These are phyloP conservation scores for Heteromeles arbutifolia DNA, from an alignment of 306 rosid species.

Conservation along the genomic window DNA sequence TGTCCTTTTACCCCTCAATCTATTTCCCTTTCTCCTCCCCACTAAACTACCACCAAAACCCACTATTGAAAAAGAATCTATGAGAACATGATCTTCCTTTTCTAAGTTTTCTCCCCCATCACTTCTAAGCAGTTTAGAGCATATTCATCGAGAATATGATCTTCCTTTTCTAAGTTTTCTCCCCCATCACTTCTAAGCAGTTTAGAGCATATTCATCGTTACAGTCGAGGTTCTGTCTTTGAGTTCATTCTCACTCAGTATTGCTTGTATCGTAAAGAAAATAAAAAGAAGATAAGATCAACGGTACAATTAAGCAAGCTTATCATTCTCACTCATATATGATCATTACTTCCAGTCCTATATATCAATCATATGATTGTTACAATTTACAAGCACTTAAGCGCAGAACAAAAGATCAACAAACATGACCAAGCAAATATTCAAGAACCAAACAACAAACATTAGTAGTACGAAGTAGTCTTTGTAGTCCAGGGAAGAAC, in stretches of 20 bases:
- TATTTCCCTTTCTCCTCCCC: background rate
- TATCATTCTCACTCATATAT: conserved; percentile 26
- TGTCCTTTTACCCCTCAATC: conserved; percentile 10
- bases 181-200: too few species aligned
- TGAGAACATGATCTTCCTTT: conserved; percentile 10
- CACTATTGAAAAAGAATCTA: conserved; percentile 14
- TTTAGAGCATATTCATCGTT: background rate
- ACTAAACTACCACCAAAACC: conserved; percentile 23
- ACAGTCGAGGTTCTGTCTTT: too few species aligned
- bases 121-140: background rate
- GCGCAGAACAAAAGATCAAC: conserved; percentile 3
- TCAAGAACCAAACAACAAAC: conserved; percentile 2
- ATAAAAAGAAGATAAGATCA: conserved; percentile 11
- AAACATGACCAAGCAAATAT: conserved; percentile 25
- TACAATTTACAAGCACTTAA: conserved; percentile 21
- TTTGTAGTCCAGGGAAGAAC: background rate
- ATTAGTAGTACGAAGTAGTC: background rate
- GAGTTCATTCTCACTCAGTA: background rate
- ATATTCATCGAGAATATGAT: too few species aligned
- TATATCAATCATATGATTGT: conserved; percentile 10
- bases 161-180: too few species aligned
- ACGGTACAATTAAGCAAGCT: conserved; percentile 20
- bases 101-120: background rate
- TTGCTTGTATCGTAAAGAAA: background rate
- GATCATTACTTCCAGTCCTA: conserved; percentile 17